Conservation (phyloP, 805 yeast species). For the Kockiozyma suomiensis region DNA sequence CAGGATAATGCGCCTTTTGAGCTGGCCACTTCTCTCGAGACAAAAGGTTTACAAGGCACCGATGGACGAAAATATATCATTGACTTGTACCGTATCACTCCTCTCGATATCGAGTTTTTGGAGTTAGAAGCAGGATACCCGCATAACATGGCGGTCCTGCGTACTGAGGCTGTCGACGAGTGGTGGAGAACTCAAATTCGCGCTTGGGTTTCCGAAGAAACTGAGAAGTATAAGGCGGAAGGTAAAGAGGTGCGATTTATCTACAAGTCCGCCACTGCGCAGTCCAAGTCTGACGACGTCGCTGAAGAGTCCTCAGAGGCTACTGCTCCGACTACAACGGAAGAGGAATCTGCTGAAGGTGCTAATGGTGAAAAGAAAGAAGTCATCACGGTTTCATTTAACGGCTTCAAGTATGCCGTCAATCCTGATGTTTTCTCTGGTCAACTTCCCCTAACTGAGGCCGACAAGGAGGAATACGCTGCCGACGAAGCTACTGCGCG, state of each 20-base stretch:
- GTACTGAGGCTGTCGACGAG: conserved; percentile 86
- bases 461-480: conserved; percentile 43
- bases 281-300: too few species aligned
- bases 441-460: conserved; percentile 44
- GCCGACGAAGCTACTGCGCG: conserved; percentile 68
- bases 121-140: conserved; percentile 67
- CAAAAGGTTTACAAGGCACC: conserved; percentile 82
- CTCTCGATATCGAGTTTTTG: conserved; percentile 76
- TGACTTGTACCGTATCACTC: conserved; percentile 82
- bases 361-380: conserved; percentile 28
- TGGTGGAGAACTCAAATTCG: conserved; percentile 81
- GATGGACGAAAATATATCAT: conserved; percentile 84
- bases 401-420: conserved; percentile 51
- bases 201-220: conserved; percentile 52
- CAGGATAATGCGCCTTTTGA: conserved; percentile 50
- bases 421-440: conserved; percentile 77
- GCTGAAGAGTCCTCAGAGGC: conserved; percentile 20
- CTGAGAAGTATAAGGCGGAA: conserved; percentile 50
- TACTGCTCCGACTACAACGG: conserved; percentile 34
- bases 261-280: conserved; percentile 9
- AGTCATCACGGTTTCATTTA: conserved; percentile 18
- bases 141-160: conserved; percentile 72
- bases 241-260: conserved; percentile 41
- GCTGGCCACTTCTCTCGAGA: conserved; percentile 69
- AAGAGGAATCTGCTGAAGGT: conserved; percentile 15